Evolutionary conservation across 2,329 filamentous ascomycete species (phyloP).

Genomic region (Hypoxylon sp.): DNA sequence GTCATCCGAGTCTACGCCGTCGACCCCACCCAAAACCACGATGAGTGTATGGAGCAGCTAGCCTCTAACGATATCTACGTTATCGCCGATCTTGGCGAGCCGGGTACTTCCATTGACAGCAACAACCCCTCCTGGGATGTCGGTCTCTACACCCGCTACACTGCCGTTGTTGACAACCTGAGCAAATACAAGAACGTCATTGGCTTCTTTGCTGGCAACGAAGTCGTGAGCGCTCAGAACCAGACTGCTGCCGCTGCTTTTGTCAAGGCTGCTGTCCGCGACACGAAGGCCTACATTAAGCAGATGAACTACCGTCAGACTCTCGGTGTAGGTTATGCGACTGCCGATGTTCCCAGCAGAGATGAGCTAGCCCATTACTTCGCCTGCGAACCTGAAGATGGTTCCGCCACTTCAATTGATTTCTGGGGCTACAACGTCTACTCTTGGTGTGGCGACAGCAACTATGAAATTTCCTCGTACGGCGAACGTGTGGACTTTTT

Average conservation of each 20-base stretch:
- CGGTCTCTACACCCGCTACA: slow-evolving; percentile 84
- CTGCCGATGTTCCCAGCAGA: slow-evolving; percentile 89
- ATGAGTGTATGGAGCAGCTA: slow-evolving; percentile 86
- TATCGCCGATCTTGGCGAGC: slow-evolving; percentile 90
- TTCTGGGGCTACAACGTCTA: slow-evolving; percentile 99
- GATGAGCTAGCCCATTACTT: slow-evolving; percentile 90
- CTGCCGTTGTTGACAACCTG: slow-evolving; percentile 84
- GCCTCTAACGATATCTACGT: slow-evolving; percentile 93
- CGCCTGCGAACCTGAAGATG: slow-evolving; percentile 80
- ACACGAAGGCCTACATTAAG: slow-evolving; percentile 95
- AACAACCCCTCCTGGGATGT: slow-evolving; percentile 83
- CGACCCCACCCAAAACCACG: slow-evolving; percentile 83
- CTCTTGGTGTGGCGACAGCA: slow-evolving; percentile 95
- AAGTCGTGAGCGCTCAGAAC: slow-evolving; percentile 90
- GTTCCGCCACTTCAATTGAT: slow-evolving; percentile 75
- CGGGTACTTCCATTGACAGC: slow-evolving; percentile 86
- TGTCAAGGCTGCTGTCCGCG: slow-evolving; percentile 97
- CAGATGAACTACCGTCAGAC: slow-evolving; percentile 76
- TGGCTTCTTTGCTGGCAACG: slow-evolving; percentile 98
- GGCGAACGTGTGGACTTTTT: slow-evolving; percentile 88
- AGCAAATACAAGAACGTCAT: slow-evolving; percentile 89
- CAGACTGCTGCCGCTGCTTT: slow-evolving; percentile 93
- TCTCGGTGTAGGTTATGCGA: slow-evolving; percentile 94
- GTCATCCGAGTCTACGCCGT: slow-evolving; percentile 96
- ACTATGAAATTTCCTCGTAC: slow-evolving; percentile 83